Evolutionary conservation across 2,329 filamentous ascomycete species (phyloP).

Genomic region (Graphium sp.): DNA sequence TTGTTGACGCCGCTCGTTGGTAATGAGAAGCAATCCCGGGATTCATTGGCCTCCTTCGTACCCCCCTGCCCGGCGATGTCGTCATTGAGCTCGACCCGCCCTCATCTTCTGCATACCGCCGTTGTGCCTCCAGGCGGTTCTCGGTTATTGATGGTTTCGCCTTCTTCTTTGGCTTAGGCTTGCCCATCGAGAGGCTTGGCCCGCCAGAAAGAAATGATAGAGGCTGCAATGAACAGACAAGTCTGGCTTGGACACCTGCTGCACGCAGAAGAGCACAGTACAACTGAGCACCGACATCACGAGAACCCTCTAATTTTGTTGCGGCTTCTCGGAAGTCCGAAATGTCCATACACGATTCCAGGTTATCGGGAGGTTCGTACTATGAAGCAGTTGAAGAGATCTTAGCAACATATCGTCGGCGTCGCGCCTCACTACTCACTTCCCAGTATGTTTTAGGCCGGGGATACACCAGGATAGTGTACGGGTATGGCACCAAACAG

Average conservation of each 20-base stretch:
- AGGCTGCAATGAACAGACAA: slow-evolving; percentile 82
- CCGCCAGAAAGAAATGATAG: slow-evolving; percentile 48
- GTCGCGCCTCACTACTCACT: background rate
- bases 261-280: slow-evolving; percentile 76
- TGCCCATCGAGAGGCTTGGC: slow-evolving; percentile 23
- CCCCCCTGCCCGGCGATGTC: background rate
- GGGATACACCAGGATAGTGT: background rate
- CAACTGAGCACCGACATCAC: slow-evolving; percentile 78
- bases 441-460: background rate
- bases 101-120: background rate
- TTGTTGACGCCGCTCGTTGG: slow-evolving; percentile 10
- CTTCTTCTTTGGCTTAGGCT: slow-evolving; percentile 14
- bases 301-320: slow-evolving; percentile 55
- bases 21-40: slow-evolving; percentile 1
- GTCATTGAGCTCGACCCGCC: slow-evolving; percentile 1
- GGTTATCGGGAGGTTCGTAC: slow-evolving; percentile 41
- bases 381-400: slow-evolving; percentile 14
- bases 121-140: slow-evolving; percentile 1
- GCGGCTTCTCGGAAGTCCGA: slow-evolving; percentile 61
- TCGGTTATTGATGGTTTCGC: slow-evolving; percentile 4
- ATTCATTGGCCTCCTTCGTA: too few species aligned
- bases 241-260: slow-evolving; percentile 63
- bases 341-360: slow-evolving; percentile 52
- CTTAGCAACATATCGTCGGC: slow-evolving; percentile 2
- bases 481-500: too few species aligned